phyloP scores from a whole-genome alignment of 148 eudicot genomes.

The Drosera capensis region DNA sequence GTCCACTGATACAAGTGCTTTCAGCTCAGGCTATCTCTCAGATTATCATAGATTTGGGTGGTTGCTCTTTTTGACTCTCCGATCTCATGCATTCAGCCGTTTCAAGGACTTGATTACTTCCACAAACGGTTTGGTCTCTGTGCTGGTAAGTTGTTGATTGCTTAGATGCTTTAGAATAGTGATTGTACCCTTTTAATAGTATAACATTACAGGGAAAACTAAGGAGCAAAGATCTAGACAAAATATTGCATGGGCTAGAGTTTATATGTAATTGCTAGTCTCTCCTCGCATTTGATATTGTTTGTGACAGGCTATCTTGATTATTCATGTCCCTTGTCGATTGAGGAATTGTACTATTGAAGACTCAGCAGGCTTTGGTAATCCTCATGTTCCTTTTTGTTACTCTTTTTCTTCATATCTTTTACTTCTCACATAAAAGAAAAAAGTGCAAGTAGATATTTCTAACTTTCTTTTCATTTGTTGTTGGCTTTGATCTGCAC shows the following conservation, averaged over 20 bases:
- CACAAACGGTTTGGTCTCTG: constrained; percentile 74
- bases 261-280: no score
- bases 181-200: neutral
- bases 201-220: no score
- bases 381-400: neutral
- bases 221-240: no score
- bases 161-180: neutral
- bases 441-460: constrained; percentile 1
- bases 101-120: constrained; percentile 79
- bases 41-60: constrained; percentile 81
- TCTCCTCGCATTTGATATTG: neutral
- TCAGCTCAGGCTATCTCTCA: constrained; percentile 15
- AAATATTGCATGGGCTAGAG: no score
- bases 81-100: constrained; percentile 74
- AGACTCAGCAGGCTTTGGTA: constrained; percentile 59
- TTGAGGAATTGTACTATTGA: constrained; percentile 46
- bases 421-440: neutral
- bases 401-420: neutral
- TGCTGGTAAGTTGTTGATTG: constrained; percentile 49
- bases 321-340: constrained; percentile 62
- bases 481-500: constrained; percentile 7
- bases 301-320: constrained; percentile 66
- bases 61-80: constrained; percentile 83
- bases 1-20: constrained; percentile 14
- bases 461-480: neutral